phyloP scores from a whole-genome alignment of 2,329 filamentous ascomycete genomes.

The Mollisia scopiformis region DNA sequence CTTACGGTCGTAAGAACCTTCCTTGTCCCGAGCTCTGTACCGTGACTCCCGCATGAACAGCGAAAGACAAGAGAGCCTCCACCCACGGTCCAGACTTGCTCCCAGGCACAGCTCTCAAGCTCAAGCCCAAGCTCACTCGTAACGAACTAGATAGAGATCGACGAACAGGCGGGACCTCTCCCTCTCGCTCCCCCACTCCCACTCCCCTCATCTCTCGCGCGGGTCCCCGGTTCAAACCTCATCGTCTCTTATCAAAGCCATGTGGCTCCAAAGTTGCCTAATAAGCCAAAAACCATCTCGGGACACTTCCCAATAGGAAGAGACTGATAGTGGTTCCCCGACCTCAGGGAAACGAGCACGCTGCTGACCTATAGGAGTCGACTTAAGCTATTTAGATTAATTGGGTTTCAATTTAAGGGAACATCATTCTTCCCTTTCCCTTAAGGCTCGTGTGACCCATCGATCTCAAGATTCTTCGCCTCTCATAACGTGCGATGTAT shows the following conservation, averaged over 20 bases:
- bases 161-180: neutral
- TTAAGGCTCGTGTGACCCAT: neutral
- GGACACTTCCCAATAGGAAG: constrained; percentile 1
- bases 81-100: neutral
- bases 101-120: too few relatives aligned
- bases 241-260: neutral
- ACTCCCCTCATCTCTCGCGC: neutral
- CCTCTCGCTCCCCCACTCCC: neutral
- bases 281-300: neutral
- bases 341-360: neutral
- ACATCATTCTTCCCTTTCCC: neutral
- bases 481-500: too few relatives aligned
- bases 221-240: neutral
- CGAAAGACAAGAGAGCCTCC: neutral
- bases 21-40: neutral
- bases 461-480: too few relatives aligned
- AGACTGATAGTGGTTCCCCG: neutral
- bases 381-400: neutral
- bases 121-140: neutral
- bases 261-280: neutral
- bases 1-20: neutral
- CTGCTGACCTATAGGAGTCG: neutral
- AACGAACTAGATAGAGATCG: neutral
- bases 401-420: neutral
- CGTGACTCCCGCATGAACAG: neutral